These are phyloP conservation scores for Biscogniauxia marginata DNA, from an alignment of 2,329 filamentous ascomycete genomes.

Conservation along the genomic window DNA sequence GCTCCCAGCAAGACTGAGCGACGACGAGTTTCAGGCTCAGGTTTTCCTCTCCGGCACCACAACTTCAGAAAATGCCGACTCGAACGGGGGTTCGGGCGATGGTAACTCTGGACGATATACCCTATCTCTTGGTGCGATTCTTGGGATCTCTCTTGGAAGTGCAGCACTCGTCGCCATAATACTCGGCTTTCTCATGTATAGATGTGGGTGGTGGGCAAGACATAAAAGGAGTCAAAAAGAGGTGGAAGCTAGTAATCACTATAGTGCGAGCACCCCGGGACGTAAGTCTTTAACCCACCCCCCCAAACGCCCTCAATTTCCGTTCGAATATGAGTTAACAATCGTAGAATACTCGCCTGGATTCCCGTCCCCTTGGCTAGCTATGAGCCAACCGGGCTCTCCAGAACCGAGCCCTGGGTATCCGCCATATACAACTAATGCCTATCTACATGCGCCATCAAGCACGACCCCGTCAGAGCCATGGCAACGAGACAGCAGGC, in stretches of 20 bases:
- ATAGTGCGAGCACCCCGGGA: slow-evolving; percentile 2
- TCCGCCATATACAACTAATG: slow-evolving; percentile 12
- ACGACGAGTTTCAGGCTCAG: slow-evolving; percentile 15
- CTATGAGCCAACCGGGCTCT: slow-evolving; percentile 5
- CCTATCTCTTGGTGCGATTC: slow-evolving; percentile 19
- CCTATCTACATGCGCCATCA: slow-evolving; percentile 4
- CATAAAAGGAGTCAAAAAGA: slow-evolving; percentile 11
- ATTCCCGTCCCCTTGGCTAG: slow-evolving; percentile 10
- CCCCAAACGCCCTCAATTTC: not conserved
- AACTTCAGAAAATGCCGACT: not conserved
- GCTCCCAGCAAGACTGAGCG: slow-evolving; percentile 21
- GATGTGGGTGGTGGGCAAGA: slow-evolving; percentile 22
- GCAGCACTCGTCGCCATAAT: slow-evolving; percentile 19
- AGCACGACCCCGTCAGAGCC: slow-evolving; percentile 6
- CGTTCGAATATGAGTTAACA: not conserved
- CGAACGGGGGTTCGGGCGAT: too few species aligned
- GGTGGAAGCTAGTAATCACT: slow-evolving; percentile 1
- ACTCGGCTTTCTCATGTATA: slow-evolving; percentile 19
- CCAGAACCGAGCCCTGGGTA: slow-evolving; percentile 11
- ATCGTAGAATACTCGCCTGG: slow-evolving; percentile 11
- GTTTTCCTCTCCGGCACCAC: slow-evolving; percentile 12
- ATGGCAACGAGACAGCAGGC: slow-evolving; percentile 11
- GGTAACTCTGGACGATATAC: not conserved
- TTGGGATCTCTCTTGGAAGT: slow-evolving; percentile 21
- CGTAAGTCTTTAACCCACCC: slow-evolving; percentile 5